phyloP scores from a whole-genome alignment of 805 yeast genomes.

The Monosporozyma unispora region DNA sequence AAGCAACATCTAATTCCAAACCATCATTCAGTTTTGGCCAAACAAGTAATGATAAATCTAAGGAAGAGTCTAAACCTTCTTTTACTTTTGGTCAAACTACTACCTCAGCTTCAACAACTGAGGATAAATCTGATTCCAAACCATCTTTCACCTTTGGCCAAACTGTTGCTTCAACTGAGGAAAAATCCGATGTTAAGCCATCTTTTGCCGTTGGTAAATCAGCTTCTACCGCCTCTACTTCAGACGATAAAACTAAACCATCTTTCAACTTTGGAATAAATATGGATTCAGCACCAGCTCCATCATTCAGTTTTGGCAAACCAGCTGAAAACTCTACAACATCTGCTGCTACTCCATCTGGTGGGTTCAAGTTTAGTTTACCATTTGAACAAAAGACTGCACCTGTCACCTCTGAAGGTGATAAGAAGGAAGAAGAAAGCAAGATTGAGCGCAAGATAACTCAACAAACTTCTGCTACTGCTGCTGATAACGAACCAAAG shows the following conservation, averaged over 20 bases:
- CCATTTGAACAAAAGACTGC: conserved; percentile 26
- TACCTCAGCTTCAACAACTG: neutral
- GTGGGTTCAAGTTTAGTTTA: conserved; percentile 28
- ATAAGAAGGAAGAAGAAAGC: conserved; percentile 3
- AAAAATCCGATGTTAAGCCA: conserved; percentile 8
- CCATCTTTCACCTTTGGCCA: conserved; percentile 22
- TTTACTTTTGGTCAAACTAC: conserved; percentile 14
- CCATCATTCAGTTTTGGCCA: conserved; percentile 21
- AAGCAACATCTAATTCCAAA: conserved; percentile 1
- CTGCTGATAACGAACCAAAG: conserved; percentile 15
- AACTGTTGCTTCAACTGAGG: too few species aligned
- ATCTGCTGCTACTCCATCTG: conserved; percentile 20
- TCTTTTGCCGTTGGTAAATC: conserved; percentile 18
- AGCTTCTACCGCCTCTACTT: conserved; percentile 8
- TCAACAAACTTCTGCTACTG: conserved; percentile 39
- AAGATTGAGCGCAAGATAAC: conserved; percentile 26
- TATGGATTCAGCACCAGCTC: conserved; percentile 10
- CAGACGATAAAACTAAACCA: conserved; percentile 20
- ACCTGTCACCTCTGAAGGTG: conserved; percentile 7
- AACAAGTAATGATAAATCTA: neutral
- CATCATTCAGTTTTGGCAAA: conserved; percentile 23
- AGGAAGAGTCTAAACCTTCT: conserved; percentile 9
- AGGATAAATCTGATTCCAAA: conserved; percentile 4
- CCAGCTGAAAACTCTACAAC: conserved; percentile 7
- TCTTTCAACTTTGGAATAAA: conserved; percentile 24